phyloP scores from a whole-genome alignment of 352 stramenopile genomes.

The Phytophthora nicotianae region DNA sequence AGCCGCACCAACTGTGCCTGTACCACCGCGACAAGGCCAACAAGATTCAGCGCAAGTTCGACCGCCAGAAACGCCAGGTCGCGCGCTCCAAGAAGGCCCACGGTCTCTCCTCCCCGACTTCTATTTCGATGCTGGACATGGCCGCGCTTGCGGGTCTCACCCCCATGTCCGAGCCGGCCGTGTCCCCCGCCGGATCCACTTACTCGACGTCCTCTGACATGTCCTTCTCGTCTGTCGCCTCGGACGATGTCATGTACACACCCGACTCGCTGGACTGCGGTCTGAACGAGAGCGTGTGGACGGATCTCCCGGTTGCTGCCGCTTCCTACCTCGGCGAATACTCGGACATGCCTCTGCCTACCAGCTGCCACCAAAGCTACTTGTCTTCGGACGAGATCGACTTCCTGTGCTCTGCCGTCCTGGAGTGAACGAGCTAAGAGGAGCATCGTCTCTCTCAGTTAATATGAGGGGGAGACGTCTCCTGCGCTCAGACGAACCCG shows the following conservation, averaged over 20 bases:
- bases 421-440: constrained; percentile 50
- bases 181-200: constrained; percentile 24
- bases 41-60: constrained; percentile 90
- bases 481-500: constrained; percentile 16
- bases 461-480: constrained; percentile 13
- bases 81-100: constrained; percentile 58
- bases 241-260: constrained; percentile 67
- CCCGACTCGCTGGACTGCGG: constrained; percentile 60
- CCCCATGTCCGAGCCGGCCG: constrained; percentile 20
- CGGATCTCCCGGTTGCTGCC: constrained; percentile 43
- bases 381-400: constrained; percentile 87
- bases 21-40: constrained; percentile 91
- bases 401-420: constrained; percentile 84
- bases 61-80: constrained; percentile 86
- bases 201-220: constrained; percentile 39
- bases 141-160: constrained; percentile 32
- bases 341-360: constrained; percentile 26
- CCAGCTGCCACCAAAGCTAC: constrained; percentile 44
- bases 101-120: constrained; percentile 24
- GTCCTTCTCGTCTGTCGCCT: constrained; percentile 36
- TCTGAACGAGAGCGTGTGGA: constrained; percentile 64
- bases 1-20: constrained; percentile 86
- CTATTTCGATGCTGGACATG: constrained; percentile 43
- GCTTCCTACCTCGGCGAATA: constrained; percentile 32
- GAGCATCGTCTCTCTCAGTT: constrained; percentile 1